A percentile compares a stretch with the other conserved stretches of the same genome.
Conservation (phyloP, 2,329 filamentous ascomycete genomes). For the Cryphonectria carpinicola region DNA sequence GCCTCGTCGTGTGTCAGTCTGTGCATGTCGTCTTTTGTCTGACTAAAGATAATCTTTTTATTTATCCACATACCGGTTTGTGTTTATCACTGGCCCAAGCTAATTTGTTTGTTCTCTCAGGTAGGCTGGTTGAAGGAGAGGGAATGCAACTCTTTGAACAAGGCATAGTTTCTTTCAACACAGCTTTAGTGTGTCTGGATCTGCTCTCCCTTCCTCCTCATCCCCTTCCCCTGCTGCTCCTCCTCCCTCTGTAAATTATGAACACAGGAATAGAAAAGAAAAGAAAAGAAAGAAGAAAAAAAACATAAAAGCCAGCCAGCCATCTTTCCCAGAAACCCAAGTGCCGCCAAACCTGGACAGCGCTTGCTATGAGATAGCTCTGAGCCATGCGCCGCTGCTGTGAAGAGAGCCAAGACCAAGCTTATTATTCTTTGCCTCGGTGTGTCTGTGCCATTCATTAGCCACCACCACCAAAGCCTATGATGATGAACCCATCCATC, state of each 20-base stretch:
- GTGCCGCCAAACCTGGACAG: neutral
- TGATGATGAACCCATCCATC: too few relatives aligned
- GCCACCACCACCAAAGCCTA: neutral
- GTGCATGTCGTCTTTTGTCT: neutral
- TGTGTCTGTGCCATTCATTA: neutral
- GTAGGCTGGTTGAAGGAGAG: neutral
- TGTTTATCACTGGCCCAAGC: conserved; percentile 10
- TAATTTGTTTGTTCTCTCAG: neutral
- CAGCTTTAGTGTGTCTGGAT: neutral
- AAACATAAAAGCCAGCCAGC: neutral
- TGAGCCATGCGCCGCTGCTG: neutral
- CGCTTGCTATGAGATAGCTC: neutral
- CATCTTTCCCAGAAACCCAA: neutral
- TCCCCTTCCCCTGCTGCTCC: too few relatives aligned
- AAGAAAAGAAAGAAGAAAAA: too few relatives aligned
- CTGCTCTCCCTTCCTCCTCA: neutral
- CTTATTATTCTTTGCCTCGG: neutral
- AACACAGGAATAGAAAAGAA: neutral
- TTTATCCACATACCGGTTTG: conserved; percentile 19
- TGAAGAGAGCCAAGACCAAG: neutral
- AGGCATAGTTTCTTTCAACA: neutral
- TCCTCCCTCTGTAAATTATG: neutral
- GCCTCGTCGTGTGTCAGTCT: neutral
- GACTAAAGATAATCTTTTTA: neutral
- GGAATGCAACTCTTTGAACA: neutral